Evolutionary conservation across 2,329 filamentous ascomycete species (phyloP), one percentile per base, ranked within the genome.

Genomic region (Diatrype stigma): DNA sequence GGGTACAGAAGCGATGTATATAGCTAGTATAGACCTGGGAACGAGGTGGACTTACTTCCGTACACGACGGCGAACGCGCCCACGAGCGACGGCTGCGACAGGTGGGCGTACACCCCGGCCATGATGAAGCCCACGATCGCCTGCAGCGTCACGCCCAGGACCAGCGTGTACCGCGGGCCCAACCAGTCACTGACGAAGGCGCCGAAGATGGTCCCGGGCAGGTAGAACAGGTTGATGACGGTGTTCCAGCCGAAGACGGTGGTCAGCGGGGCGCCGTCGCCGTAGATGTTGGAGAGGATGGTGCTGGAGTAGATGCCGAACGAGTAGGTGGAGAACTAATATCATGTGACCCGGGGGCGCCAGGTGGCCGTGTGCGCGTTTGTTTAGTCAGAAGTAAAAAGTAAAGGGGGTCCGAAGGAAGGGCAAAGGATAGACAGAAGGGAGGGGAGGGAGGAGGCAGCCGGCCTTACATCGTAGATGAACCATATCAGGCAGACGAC

Each of bases 211-310:
- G 89, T 89, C 1, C 92, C 92, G 0, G 90, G 91, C 46, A 96
- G 79, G 69, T 95, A 95, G 69, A 96, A 96, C 55, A 90, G 73
- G 67, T 94, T 96, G 73, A 95, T 84, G 40, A 96, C 79, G 0
- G 87, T 90, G 65, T 90, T 91, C 90, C 90, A 96, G 38, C 90
- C 92, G 54, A 96, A 92, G 11, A 84, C 73, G 55, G 87, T 87
- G 63, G 89, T 93, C 2, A 96, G 73, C 0, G 86, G 79, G 0
- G 82, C 76, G 4, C 66, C 60, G 0, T 75, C 63, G 10, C 82
- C 80, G 40, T 86, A 83, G 26, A 90, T 79, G 52, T 82, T 84
- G 37, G 73, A 67, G 0, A 95, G 72, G 61, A 96, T 93, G 1
- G 84, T 80, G 1, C 86, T 85, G 0, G 87, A 89, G 73, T 94